Evolutionary conservation across 1,139 yeast genomes (phyloP).

Genomic region (Suhomyces coccinellae): DNA sequence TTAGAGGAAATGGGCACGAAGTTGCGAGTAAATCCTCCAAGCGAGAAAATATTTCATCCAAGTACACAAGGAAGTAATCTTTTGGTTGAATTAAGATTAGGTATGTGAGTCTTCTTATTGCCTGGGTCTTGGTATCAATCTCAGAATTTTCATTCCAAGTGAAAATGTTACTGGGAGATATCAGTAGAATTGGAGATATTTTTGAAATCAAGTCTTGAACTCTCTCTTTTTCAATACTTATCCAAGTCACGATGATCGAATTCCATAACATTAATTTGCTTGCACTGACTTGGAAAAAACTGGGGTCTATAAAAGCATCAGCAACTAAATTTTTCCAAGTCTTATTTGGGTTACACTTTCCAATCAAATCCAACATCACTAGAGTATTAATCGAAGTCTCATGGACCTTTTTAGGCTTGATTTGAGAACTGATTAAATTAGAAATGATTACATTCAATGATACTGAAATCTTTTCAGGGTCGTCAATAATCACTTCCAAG

Average conservation of each 20-base stretch:
- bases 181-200: conserved; percentile 48
- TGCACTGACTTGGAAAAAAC: conserved; percentile 39
- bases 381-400: conserved; percentile 37
- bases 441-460: conserved; percentile 47
- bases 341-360: conserved; percentile 38
- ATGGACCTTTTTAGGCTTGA: conserved; percentile 39
- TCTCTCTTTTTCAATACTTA: conserved; percentile 57
- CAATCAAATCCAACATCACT: conserved; percentile 38
- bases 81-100: conserved; percentile 60
- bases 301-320: conserved; percentile 54
- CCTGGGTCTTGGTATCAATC: conserved; percentile 47
- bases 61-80: conserved; percentile 51
- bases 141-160: conserved; percentile 76
- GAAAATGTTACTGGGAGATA: conserved; percentile 60
- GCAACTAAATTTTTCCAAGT: conserved; percentile 52
- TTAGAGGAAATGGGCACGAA: conserved; percentile 36
- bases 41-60: conserved; percentile 53
- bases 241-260: conserved; percentile 56
- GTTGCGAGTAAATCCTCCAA: conserved; percentile 44
- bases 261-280: conserved; percentile 48
- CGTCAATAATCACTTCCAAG: conserved; percentile 47
- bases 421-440: conserved; percentile 45
- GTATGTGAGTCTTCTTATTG: conserved; percentile 61
- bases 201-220: conserved; percentile 54
- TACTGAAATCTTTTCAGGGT: conserved; percentile 50